These are phyloP conservation scores for Hyaloperonospora brassicae DNA, from an alignment of 352 stramenopile genomes.

Conservation along the genomic window DNA sequence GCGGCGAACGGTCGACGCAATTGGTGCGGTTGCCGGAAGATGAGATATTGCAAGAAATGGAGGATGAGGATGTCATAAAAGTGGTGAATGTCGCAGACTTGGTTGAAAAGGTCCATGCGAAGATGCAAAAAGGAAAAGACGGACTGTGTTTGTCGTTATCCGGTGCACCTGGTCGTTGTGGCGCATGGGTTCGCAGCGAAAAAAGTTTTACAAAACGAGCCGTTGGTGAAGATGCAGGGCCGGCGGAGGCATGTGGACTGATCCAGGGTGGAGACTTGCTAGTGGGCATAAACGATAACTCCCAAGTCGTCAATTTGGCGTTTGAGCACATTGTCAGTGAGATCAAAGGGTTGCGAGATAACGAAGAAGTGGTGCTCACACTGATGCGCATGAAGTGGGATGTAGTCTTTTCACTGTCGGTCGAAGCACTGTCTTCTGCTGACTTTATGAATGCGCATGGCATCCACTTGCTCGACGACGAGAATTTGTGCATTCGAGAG, in stretches of 20 bases:
- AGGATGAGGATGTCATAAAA: conserved; percentile 14
- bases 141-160: conserved; percentile 76
- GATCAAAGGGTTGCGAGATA: conserved; percentile 51
- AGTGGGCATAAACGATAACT: conserved; percentile 51
- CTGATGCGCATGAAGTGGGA: conserved; percentile 63
- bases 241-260: conserved; percentile 45
- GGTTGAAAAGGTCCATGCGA: conserved; percentile 39
- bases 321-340: conserved; percentile 64
- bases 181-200: conserved; percentile 76
- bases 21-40: conserved; percentile 23
- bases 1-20: conserved; percentile 37
- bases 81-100: conserved; percentile 22
- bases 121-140: conserved; percentile 50
- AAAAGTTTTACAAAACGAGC: conserved; percentile 54
- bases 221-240: conserved; percentile 39
- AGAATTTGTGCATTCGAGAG: conserved; percentile 67
- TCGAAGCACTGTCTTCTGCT: conserved; percentile 34
- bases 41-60: conserved; percentile 10
- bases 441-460: conserved; percentile 44
- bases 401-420: conserved; percentile 42
- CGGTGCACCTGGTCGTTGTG: conserved; percentile 54
- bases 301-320: conserved; percentile 42
- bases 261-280: conserved; percentile 68
- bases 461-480: conserved; percentile 42
- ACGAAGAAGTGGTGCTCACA: conserved; percentile 34